These are phyloP conservation scores for Conticribra weissflogii DNA, from an alignment of 108 stramenopile genomes.

Conservation along the genomic window DNA sequence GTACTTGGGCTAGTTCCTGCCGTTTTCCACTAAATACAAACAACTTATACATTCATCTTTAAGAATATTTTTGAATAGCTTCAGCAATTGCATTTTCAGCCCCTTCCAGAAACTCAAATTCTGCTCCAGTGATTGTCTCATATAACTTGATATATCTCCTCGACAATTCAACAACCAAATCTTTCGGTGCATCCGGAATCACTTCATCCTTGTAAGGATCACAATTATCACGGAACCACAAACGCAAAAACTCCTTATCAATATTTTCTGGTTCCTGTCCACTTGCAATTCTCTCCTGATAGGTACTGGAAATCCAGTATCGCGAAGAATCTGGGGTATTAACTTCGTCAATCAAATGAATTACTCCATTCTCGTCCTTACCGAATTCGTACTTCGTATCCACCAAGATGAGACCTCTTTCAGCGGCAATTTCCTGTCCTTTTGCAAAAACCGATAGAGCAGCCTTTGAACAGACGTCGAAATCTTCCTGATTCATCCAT, in stretches of 20 bases:
- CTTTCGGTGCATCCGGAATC: conserved; percentile 94
- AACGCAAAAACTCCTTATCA: conserved; percentile 98
- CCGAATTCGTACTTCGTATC: conserved; percentile 99
- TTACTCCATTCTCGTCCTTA: conserved; percentile 78
- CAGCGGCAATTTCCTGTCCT: conserved; percentile 88
- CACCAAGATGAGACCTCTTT: conserved; percentile 94
- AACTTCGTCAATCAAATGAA: conserved; percentile 96
- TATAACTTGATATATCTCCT: conserved; percentile 95
- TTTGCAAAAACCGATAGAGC: conserved; percentile 79
- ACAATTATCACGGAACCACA: conserved; percentile 96
- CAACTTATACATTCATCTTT: too few relatives aligned
- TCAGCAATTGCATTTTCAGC: conserved; percentile 62
- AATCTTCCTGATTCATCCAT: conserved; percentile 88
- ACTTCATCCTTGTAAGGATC: conserved; percentile 96
- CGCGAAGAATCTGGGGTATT: conserved; percentile 98
- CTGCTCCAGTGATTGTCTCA: conserved; percentile 95
- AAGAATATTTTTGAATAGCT: conserved; percentile 65
- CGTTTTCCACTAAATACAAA: too few relatives aligned
- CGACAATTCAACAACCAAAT: conserved; percentile 93
- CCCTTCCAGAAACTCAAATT: conserved; percentile 71
- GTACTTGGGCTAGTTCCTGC: too few relatives aligned
- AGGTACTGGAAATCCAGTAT: conserved; percentile 94
- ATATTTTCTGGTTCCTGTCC: conserved; percentile 98
- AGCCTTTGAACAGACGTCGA: conserved; percentile 76
- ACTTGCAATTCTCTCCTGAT: conserved; percentile 76